Conservation (phyloP, 2,329 filamentous ascomycete genomes). For the Periconia digitata region DNA sequence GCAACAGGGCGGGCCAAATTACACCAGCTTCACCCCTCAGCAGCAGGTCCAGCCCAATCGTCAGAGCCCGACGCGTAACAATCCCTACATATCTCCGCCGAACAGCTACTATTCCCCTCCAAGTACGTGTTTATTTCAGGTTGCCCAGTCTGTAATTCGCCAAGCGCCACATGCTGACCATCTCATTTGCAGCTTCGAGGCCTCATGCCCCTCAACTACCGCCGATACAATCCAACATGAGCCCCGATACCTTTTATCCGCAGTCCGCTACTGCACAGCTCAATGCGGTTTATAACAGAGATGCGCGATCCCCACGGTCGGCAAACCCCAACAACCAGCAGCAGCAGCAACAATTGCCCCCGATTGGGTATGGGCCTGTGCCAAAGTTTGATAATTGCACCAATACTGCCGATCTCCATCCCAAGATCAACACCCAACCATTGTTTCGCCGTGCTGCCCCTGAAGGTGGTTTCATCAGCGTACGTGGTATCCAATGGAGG, state of each 20-base stretch:
- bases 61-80: conserved; percentile 76
- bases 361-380: conserved; percentile 64
- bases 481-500: conserved; percentile 50
- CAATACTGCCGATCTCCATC: conserved; percentile 71
- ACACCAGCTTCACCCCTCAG: conserved; percentile 48
- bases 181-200: conserved; percentile 40
- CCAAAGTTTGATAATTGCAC: conserved; percentile 85
- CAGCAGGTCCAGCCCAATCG: conserved; percentile 54
- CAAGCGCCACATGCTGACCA: conserved; percentile 23
- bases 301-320: conserved; percentile 53
- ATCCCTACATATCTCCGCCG: conserved; percentile 59
- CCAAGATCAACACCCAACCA: conserved; percentile 83
- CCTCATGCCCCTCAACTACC: conserved; percentile 70
- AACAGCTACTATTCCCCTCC: conserved; percentile 63
- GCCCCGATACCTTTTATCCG: conserved; percentile 70
- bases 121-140: conserved; percentile 44
- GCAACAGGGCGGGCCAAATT: conserved; percentile 49
- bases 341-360: conserved; percentile 49
- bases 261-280: conserved; percentile 69
- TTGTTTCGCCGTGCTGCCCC: conserved; percentile 91
- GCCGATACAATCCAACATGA: conserved; percentile 70
- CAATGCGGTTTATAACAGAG: conserved; percentile 64
- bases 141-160: neutral
- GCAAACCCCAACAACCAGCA: conserved; percentile 51
- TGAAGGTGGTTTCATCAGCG: conserved; percentile 96